Evolutionary conservation across 768 basidiomycete species (phyloP), one percentile per base, ranked within the genome.

Genomic region (Boletus bicolor): DNA sequence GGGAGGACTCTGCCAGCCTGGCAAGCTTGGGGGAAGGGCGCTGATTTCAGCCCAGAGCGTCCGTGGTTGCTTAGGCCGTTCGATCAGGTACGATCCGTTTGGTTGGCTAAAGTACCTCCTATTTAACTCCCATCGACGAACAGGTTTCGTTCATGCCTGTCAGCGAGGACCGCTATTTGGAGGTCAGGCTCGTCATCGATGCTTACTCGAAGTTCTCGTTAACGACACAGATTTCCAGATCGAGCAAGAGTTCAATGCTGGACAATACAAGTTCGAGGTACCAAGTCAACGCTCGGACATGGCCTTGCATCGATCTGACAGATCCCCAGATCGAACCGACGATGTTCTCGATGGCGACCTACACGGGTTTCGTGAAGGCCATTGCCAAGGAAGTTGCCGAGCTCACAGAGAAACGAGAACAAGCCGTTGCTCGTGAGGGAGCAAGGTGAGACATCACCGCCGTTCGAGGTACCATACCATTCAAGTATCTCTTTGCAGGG

Each of bases 41-140:
- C 60, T 0, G 72, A 79, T 55, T 84, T 83, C 53, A 61, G 62
- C 5, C 68, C 75, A 14, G 75, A 77, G 5, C 69, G 68, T 17
- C 85, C 85, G 1, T 87, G 86, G 85, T 61, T 88, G 4, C 69
- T 88, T 4, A 68, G 76, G 9, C 78, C 81, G 0, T 89, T 89
- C 54, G 86, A 87, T 61, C 83, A 85, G 68, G 83, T 80, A 49
- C 12, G 34, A 10, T 3, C 6, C 35, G 3, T 35, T 28, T 34
- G 9, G 1, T 15, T 14, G n/a, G 11, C 39, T 1, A 11, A 12
- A 26, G 11, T n/a, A 43, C 6, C 21, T 10, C 28, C 34, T 14
- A 28, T 49, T n/a, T 44, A 2, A 41, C 46, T 28, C 28, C 21
- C 10, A 26, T 19, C 8, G 7, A 26, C 21, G 0, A n/a, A 3